Base-by-base conservation (phyloP, 129 eudicot genomes). In the Artemisia tridentata region DNA sequence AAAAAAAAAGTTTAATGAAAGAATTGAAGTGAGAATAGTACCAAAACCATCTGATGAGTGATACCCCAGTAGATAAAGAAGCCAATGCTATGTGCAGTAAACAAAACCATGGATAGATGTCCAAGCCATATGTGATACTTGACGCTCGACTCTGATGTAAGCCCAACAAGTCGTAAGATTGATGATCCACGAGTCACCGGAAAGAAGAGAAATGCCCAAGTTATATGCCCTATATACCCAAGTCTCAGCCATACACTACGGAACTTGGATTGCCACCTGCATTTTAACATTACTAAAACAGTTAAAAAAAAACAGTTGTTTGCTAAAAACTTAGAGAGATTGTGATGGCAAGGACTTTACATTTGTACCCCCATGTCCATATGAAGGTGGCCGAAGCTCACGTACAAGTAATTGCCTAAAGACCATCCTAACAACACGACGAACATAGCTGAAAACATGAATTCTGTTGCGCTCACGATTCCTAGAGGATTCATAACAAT, bases 61-160 rank as follows among this genome's bases (percentile, higher is more conserved):
- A 84, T 80, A 72, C 72, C 79, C 87, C 88, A 86, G 69, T 82
- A 89, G 68, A 86, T 82, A 52, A 86, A 3, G 77, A 84, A 89
- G 1, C 90, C 90, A 20, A 84, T 27, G 74, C 86, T 80, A n/a
- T 84, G 92, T 34, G 67, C 74, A 56, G 81, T 68, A 38, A 84
- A 86, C 14, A 86, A 86, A 53, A 82, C 23, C 68, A 45, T 86
- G 20, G 92, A 84, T 50, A 89, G 43, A 68, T 89, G 96, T 25
- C 96, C 96, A 43, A 86, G 87, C 96, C 96, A 89, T 13, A 89
- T 86, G 76, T 89, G 96, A 64, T 89, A 89, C 76, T 86, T 89
- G 82, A 89, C 75, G 80, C 93, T 89, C 2, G 91, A 84, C 69
- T 89, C 93, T 1, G 88, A 86, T 7, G 96, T 84, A 31, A 89